Evolutionary conservation across 225 moss, liverwort and hornwort genomes (phyloP), one percentile per base, ranked within the genome.

Genomic region (Rhytidiadelphus loreus): DNA sequence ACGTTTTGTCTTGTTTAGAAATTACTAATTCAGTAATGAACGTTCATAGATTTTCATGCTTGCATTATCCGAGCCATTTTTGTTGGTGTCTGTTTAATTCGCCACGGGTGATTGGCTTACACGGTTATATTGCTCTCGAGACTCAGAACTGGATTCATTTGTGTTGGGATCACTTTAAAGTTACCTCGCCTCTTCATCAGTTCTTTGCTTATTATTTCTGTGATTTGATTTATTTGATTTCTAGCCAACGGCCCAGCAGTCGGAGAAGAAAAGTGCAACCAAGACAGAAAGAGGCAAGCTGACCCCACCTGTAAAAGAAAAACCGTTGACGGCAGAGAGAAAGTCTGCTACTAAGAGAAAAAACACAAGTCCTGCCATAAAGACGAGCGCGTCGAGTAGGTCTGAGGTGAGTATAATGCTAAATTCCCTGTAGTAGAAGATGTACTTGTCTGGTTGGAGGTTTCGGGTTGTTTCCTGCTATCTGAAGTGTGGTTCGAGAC

Each of bases 341-440:
- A 93, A 88, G 68, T 77, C 92, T 39, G 24, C 39, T 17, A 77
- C 69, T 17, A 93, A 91, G 91, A 92, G 85, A 58, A 94, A 94
- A 80, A n/a, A 53, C 28, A 78, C 62, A 46, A 92, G 87, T 87
- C 87, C 94, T 89, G 83, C 83, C 37, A 32, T 70, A 35, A 94
- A 90, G 72, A 82, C 93, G 61, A 89, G 90, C 53, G 87, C 59
- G 32, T 91, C 88, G 77, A 87, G 56, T 80, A 92, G 82, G 50
- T 87, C 91, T 64, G 94, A 94, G 86, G 94, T 92, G 37, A 89
- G 89, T 39, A 46, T 20, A 61, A 15, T 2, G 35, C 62, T 71
- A 20, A 72, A 39, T 39, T 22, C 59, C 64, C 53, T 82, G 43
- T 15, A 7, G 46, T 55, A 39, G 53, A 32, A 32, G 52, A 61